phyloP scores from a whole-genome alignment of 1,284 basidiomycete species.

The Fomitopsis schrenkii region DNA sequence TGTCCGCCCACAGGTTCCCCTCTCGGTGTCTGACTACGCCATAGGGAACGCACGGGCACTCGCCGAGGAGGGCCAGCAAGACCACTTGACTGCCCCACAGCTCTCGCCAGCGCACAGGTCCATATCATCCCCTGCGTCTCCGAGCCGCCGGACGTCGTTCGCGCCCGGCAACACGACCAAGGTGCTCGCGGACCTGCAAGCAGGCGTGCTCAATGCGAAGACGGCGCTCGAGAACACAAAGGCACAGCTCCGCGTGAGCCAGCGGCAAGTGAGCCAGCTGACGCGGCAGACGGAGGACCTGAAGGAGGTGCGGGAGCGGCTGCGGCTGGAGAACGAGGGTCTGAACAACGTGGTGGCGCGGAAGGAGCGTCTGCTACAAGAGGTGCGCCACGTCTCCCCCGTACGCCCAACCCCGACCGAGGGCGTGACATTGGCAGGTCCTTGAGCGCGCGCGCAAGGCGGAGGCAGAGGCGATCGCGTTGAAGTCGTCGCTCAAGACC shows the following conservation, averaged over 20 bases:
- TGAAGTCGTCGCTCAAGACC: conserved; percentile 67
- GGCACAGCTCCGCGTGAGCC: conserved; percentile 70
- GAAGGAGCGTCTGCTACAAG: conserved; percentile 81
- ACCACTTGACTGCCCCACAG: conserved; percentile 12
- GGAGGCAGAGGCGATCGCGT: conserved; percentile 61
- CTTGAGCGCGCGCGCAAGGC: conserved; percentile 80
- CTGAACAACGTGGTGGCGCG: conserved; percentile 81
- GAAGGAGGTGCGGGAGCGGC: conserved; percentile 77
- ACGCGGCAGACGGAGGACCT: conserved; percentile 83
- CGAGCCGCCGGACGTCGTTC: conserved; percentile 49
- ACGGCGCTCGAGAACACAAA: conserved; percentile 83
- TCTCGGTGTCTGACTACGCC: conserved; percentile 4
- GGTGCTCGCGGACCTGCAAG: conserved; percentile 78
- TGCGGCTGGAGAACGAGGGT: conserved; percentile 81
- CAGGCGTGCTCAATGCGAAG: conserved; percentile 74
- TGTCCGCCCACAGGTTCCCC: conserved; percentile 9
- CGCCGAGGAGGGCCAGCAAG: conserved; percentile 57
- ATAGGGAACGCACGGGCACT: conserved; percentile 79
- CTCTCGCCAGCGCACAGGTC: conserved; percentile 20
- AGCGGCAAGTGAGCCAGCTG: conserved; percentile 72
- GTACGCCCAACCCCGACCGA: neutral
- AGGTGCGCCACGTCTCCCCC: conserved; percentile 41
- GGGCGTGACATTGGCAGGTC: conserved; percentile 40
- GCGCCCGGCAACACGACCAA: conserved; percentile 78
- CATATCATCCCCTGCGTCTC: conserved; percentile 24